phyloP scores from a whole-genome alignment of 2,329 filamentous ascomycete genomes.

The Cordyceps pruinosa region DNA sequence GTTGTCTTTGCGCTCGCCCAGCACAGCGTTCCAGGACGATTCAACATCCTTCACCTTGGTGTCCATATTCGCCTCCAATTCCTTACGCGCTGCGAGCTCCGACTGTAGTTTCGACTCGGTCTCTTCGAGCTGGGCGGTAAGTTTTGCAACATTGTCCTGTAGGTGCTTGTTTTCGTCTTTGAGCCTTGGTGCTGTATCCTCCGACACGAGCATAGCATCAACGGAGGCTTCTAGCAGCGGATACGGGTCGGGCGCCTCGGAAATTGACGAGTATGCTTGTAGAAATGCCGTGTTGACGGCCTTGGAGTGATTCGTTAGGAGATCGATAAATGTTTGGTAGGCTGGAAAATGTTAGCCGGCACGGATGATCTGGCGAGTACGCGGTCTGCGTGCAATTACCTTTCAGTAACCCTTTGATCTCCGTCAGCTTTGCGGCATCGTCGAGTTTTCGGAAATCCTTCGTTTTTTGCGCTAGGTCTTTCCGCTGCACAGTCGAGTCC shows the following conservation, averaged over 20 bases:
- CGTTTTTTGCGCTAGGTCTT: constrained; percentile 97
- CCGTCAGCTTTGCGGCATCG: constrained; percentile 74
- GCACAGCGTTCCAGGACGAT: constrained; percentile 77
- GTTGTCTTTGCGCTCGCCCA: constrained; percentile 92
- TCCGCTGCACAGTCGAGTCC: constrained; percentile 91
- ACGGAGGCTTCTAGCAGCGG: constrained; percentile 93
- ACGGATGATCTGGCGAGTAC: constrained; percentile 9
- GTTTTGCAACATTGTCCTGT: constrained; percentile 66
- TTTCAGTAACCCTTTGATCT: constrained; percentile 87
- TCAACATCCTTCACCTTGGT: constrained; percentile 82
- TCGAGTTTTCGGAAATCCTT: constrained; percentile 96
- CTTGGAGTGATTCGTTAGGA: constrained; percentile 93
- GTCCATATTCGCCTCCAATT: constrained; percentile 72
- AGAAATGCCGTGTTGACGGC: constrained; percentile 88
- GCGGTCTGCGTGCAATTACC: constrained; percentile 37
- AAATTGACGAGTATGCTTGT: constrained; percentile 85
- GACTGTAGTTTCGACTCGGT: constrained; percentile 72
- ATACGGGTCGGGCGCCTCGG: constrained; percentile 94
- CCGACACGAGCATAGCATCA: constrained; percentile 83
- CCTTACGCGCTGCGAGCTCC: constrained; percentile 65
- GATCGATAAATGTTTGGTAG: constrained; percentile 95
- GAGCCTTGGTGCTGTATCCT: constrained; percentile 86
- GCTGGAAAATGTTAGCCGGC: constrained; percentile 45
- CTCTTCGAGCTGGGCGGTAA: constrained; percentile 77
- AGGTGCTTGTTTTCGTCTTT: constrained; percentile 82